Evolutionary conservation across 169 alveolate genomes (phyloP).

Genomic region (Neospora caninum): DNA sequence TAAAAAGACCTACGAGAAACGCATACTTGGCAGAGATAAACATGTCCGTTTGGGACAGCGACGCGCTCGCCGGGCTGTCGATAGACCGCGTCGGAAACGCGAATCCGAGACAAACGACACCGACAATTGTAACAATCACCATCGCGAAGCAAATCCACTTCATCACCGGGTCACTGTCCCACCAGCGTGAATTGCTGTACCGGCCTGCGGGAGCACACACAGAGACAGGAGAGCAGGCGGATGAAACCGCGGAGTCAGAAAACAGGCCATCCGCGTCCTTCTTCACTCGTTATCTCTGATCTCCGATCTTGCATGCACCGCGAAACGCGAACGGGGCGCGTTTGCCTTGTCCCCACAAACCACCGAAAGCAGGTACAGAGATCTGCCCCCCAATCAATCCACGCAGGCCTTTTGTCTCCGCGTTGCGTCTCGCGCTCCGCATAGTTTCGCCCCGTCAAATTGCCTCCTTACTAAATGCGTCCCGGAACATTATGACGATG

Average conservation of each 20-base stretch:
- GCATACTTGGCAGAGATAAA: slow-evolving; percentile 74
- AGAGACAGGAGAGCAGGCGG: too few species aligned
- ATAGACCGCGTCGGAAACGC: slow-evolving; percentile 46
- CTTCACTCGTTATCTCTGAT: too few species aligned
- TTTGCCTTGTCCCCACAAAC: too few species aligned
- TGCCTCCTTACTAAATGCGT: slow-evolving; percentile 20
- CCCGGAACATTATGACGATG: slow-evolving; percentile 63
- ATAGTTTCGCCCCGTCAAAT: background rate
- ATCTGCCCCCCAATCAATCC: too few species aligned
- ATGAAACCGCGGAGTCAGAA: too few species aligned
- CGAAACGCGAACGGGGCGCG: too few species aligned
- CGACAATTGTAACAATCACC: slow-evolving; percentile 29
- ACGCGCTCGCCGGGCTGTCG: slow-evolving; percentile 31
- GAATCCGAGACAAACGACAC: slow-evolving; percentile 39
- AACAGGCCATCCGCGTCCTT: too few species aligned
- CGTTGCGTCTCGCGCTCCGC: background rate
- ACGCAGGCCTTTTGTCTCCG: background rate
- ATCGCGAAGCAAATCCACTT: slow-evolving; percentile 26
- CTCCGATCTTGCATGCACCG: too few species aligned
- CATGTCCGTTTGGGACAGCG: slow-evolving; percentile 63
- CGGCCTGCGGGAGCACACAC: background rate
- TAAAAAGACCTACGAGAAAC: slow-evolving; percentile 73
- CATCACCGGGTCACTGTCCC: background rate
- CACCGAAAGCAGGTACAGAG: too few species aligned
- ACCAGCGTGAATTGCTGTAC: background rate